Evolutionary conservation across 1,284 basidiomycete species (phyloP).

Genomic region (Pseudomicrostroma phylloplanum): DNA sequence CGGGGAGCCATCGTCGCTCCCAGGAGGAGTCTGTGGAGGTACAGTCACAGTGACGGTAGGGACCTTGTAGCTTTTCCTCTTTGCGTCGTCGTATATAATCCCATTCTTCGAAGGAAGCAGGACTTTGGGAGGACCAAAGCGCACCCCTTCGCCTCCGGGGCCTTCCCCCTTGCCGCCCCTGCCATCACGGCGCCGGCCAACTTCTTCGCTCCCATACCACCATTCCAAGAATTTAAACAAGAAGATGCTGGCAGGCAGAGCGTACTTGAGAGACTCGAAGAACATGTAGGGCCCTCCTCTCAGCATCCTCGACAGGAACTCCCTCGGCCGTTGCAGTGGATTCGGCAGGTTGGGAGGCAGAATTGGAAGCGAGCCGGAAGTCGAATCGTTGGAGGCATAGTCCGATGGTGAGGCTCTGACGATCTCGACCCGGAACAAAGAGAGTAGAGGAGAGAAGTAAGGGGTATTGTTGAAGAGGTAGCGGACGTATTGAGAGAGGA

Average conservation of each 20-base stretch:
- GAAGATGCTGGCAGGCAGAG: slow-evolving; percentile 87
- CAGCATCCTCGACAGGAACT: slow-evolving; percentile 20
- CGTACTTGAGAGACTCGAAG: slow-evolving; percentile 60
- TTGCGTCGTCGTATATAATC: slow-evolving; percentile 12
- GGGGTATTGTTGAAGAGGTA: slow-evolving; percentile 84
- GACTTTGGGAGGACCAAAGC: slow-evolving; percentile 20
- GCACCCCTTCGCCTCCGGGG: slow-evolving; percentile 9
- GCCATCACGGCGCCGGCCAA: slow-evolving; percentile 52
- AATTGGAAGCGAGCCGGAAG: slow-evolving; percentile 10
- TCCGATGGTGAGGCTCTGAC: slow-evolving; percentile 65
- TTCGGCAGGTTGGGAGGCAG: slow-evolving; percentile 27
- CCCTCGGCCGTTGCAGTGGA: slow-evolving; percentile 21
- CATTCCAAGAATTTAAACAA: slow-evolving; percentile 96
- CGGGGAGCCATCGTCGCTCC: slow-evolving; percentile 54
- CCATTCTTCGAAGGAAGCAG: slow-evolving; percentile 19
- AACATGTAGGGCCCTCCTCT: slow-evolving; percentile 23
- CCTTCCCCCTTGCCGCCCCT: slow-evolving; percentile 51
- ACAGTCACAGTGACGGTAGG: slow-evolving; percentile 15
- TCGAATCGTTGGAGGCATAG: slow-evolving; percentile 43
- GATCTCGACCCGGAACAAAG: slow-evolving; percentile 73
- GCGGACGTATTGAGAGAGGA: slow-evolving; percentile 71
- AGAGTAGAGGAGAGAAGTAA: slow-evolving; percentile 85
- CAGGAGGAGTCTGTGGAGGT: background rate
- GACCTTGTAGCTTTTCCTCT: slow-evolving; percentile 9
- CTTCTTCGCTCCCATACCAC: slow-evolving; percentile 96